Evolutionary conservation across 1,284 basidiomycete species (phyloP), one percentile per base, ranked within the genome.

Genomic region (Fomitopsis betulina): DNA sequence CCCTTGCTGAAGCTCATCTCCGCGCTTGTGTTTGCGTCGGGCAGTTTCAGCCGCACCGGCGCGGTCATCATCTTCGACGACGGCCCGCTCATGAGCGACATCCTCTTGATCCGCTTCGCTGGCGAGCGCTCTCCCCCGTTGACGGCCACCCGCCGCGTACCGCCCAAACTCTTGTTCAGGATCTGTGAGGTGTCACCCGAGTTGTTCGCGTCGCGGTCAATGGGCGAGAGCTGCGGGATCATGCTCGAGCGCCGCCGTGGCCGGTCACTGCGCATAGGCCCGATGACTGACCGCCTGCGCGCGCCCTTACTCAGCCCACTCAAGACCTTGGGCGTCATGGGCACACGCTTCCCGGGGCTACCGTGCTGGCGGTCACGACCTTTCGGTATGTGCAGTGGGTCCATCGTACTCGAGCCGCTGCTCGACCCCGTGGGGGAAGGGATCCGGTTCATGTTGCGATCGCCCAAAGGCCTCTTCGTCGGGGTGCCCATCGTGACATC

Each of bases 221-320:
- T 68, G 15, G 81, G 76, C 13, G 84, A 81, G 42, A 85, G 77
- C 63, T 86, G 81, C 12, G 86, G 86, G 60, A 92, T 89, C 76
- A 90, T 72, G 67, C 91, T 93, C 40, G 90, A 91, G 55, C 90
- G 79, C 60, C 89, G 76, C 62, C 89, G 75, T 17, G 73, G 73
- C 70, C 89, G 89, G 70, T 92, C 90, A 60, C 74, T 79, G 27
- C 89, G 83, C 67, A 86, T 66, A 13, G 86, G 82, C 4, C 90
- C 90, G 57, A 91, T 81, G 64, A 85, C 86, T 30, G 91, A 93
- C 53, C 86, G 81, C 60, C 91, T 77, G 60, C 89, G 78, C 13
- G 70, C 70, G 55, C 62, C 63, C 67, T 76, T 82, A 55, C 62
- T 69, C 19, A 73, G 66, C 35, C 68, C 62, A 15, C 75, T 74